Percentiles rank a stretch among this genome's conserved stretches.
Conservation (phyloP, 257 asterid genomes). For the Gardenia jasminoides region DNA sequence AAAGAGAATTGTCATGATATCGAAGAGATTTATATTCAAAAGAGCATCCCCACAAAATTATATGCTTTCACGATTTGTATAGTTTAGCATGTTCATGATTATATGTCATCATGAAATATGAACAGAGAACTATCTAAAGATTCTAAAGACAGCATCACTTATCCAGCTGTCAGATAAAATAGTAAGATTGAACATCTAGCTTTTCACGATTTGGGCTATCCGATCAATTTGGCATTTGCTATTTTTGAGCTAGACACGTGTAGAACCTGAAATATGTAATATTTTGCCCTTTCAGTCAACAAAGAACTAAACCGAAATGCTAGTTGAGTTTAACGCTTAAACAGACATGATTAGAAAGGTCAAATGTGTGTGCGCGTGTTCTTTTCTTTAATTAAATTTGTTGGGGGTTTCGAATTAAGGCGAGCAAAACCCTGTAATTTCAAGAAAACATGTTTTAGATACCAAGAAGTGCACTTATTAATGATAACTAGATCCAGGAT, state of each 20-base stretch:
- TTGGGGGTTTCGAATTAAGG: too few relatives aligned
- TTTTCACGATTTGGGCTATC: background rate
- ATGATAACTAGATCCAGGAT: background rate
- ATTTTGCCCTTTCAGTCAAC: background rate
- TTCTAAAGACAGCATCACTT: background rate
- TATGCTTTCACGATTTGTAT: background rate
- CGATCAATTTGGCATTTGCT: background rate
- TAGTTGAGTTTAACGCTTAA: background rate
- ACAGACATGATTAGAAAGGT: too few relatives aligned
- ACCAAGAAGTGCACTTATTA: background rate
- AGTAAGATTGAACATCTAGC: background rate
- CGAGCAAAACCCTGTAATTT: too few relatives aligned
- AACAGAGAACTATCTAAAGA: background rate
- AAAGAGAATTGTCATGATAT: background rate
- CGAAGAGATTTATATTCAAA: background rate
- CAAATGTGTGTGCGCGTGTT: too few relatives aligned
- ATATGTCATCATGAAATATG: background rate
- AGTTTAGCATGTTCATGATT: background rate
- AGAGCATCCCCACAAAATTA: background rate
- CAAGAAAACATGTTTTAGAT: too few relatives aligned
- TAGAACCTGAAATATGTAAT: background rate
- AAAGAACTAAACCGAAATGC: background rate
- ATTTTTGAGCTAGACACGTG: background rate
- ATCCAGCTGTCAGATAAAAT: conserved; percentile 2
- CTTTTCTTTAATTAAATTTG: too few relatives aligned